Conservation (phyloP, 2,329 filamentous ascomycete genomes). For the Albophoma yamanashiensis region DNA sequence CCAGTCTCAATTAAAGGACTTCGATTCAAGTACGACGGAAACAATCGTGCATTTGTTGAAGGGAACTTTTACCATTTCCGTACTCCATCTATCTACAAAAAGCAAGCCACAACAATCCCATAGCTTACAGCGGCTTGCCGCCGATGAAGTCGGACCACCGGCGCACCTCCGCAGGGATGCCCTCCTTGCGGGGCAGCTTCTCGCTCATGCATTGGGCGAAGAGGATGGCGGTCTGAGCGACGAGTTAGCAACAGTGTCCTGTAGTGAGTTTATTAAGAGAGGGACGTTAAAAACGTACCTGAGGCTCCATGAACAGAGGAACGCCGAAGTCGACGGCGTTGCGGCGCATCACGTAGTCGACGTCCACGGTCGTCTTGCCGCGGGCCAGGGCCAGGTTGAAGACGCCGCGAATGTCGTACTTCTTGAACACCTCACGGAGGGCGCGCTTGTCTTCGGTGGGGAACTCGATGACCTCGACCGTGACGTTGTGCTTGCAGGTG, state of each 20-base stretch:
- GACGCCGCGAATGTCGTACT: slow-evolving; percentile 89
- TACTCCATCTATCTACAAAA: slow-evolving; percentile 13
- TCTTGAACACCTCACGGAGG: slow-evolving; percentile 88
- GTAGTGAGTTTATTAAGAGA: no score
- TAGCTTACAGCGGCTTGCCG: slow-evolving; percentile 61
- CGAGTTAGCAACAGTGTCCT: slow-evolving; percentile 16
- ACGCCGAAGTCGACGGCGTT: slow-evolving; percentile 98
- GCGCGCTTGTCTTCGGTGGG: slow-evolving; percentile 93
- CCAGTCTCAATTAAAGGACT: no score
- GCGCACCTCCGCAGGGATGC: slow-evolving; percentile 83
- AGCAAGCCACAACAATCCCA: background rate
- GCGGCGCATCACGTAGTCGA: slow-evolving; percentile 96
- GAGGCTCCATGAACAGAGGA: slow-evolving; percentile 95
- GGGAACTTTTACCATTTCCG: slow-evolving; percentile 6
- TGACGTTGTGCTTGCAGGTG: slow-evolving; percentile 52
- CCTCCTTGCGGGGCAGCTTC: slow-evolving; percentile 82
- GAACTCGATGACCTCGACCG: slow-evolving; percentile 89
- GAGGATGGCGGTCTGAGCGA: slow-evolving; percentile 72
- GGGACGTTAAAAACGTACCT: slow-evolving; percentile 49
- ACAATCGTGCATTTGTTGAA: no score
- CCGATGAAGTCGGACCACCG: slow-evolving; percentile 95
- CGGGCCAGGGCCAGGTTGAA: slow-evolving; percentile 87
- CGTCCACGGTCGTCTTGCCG: slow-evolving; percentile 75
- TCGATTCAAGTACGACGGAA: no score
- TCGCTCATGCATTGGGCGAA: slow-evolving; percentile 96